Conservation (phyloP, 441 rosid genomes). For the Adansonia grandidieri region DNA sequence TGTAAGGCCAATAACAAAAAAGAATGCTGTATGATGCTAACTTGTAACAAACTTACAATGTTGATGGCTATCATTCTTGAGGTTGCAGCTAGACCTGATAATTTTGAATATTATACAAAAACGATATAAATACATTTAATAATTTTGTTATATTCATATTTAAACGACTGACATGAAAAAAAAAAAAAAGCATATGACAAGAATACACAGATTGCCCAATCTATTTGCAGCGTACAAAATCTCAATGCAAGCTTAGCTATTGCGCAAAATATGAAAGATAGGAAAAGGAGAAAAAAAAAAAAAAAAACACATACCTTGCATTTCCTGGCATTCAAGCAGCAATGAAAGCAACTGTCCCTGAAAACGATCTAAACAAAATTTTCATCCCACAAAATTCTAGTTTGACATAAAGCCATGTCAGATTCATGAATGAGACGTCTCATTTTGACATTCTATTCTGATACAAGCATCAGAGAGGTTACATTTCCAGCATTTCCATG, state of each 20-base stretch:
- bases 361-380: not conserved
- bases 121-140: too few species aligned
- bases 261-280: not conserved
- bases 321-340: not conserved
- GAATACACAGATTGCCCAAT: too few species aligned
- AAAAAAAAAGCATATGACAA: too few species aligned
- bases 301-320: not conserved
- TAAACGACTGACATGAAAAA: too few species aligned
- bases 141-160: too few species aligned
- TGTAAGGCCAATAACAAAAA: not conserved
- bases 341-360: not conserved
- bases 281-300: not conserved
- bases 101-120: too few species aligned
- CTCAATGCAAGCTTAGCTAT: not conserved
- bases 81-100: not conserved
- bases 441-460: not conserved
- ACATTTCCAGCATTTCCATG: not conserved
- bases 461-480: not conserved
- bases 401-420: not conserved
- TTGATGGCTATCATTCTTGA: not conserved
- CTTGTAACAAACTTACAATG: not conserved
- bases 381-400: not conserved
- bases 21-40: not conserved
- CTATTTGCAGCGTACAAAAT: too few species aligned
- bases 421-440: not conserved